Base-by-base conservation (phyloP, 805 yeast genomes). In the Candida krabiensis region DNA sequence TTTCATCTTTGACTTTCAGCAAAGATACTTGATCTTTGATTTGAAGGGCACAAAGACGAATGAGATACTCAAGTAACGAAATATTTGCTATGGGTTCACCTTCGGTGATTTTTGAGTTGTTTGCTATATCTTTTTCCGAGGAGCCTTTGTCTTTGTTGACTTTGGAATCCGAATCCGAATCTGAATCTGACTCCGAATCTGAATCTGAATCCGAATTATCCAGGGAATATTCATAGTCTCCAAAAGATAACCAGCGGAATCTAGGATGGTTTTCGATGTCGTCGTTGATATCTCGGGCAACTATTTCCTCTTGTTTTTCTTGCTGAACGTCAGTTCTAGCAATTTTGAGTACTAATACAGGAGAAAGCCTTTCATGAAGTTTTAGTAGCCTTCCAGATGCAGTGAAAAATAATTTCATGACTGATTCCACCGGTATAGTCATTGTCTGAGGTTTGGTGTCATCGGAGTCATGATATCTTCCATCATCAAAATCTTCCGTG, bases 321-420 rank as follows among this genome's bases (percentile, higher is more conserved):
- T 43, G 40, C 8, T 49, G 7, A 21, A 21, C 11, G 24, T 21
- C 24, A 21, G 24, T 21, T 21, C 24, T 21, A 11, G 11, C 24
- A 1, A 70, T 54, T 49, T 85, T 86, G 24, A 85, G 53, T 1
- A 84, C 80, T 36, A 85, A 62, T 0, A 85, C 91, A 0, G 93
- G 88, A 0, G 79, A 63, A 30, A 70, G 69, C 28, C 77, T 67
- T 29, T 79, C 86, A 28, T 81, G 85, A 12, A 86, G 60, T 33
- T 74, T 75, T 19, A 85, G 67, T 14, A 85, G 57, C 38, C 71
- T 71, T 0, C 90, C 91, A 4, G 87, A 80, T 2, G 84, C 85
- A 43, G 81, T 77, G 56, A 82, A 85, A 47, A 81, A 85, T 31
- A 83, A 56, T 39, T 78, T 67, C 3, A 69, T 59, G 2, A 85